Base-by-base conservation (phyloP, 192 early-diverging fungal species). In the Geranomyces variabilis region DNA sequence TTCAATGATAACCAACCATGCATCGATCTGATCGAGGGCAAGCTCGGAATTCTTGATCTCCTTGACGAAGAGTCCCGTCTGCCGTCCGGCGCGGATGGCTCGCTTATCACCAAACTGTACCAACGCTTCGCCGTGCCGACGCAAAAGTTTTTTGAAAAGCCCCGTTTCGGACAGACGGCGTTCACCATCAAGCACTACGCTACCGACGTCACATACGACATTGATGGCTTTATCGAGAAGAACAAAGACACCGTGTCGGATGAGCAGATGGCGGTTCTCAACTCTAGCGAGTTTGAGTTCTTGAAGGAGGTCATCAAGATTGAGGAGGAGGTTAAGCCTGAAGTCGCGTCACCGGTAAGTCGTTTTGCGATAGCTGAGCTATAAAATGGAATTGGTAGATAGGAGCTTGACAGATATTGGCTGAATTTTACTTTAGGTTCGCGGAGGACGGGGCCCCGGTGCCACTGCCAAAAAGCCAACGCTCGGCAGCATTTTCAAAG, bases 1-100 rank as follows among this genome's bases (percentile, higher is more conserved):
- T 99, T 98, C 81, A 94, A 93, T 76, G 97, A 99, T 79, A 99
- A 99, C 75, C 93, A 96, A 80, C 92, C 93, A 9, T 98, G 96
- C 87, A 98, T 98, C 58, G 95, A 99, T 68, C 86, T 99, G 80
- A 99, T 99, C 73, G 97, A 99, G 77, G 93, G 91, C 79, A 91
- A 91, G 69, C 81, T 97, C 19, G 97, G 97, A 67, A 94, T 99
- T 48, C 83, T 99, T 29, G 89, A 93, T n/a, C 82, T 99, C 60
- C 81, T 99, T 48, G 97, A 99, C 80, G 97, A 99, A 83, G 95
- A 94, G 80, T 87, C 87, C 53, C 79, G 90, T 51, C 78, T 97
- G 56, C 96, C 95, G 56, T 91, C 92, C 41, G 95, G 95, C 28
- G 84, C 91, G 0, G 97, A 99, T 79, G 69, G 70, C 66, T 89